Evolutionary conservation across 179 eudicot genomes (phyloP).

Genomic region (Spergularia azorica): DNA sequence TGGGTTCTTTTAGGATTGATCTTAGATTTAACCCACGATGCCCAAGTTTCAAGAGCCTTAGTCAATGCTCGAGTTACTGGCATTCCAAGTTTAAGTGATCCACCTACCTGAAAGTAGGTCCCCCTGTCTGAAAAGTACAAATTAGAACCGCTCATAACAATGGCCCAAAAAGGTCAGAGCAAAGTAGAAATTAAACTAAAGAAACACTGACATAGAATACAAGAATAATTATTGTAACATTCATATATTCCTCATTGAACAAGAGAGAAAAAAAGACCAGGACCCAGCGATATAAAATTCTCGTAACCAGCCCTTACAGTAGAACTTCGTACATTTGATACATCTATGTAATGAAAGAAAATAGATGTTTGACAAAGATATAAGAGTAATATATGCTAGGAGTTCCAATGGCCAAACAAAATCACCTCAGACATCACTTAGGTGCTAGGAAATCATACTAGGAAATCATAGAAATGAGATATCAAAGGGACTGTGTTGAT

Average conservation of each 20-base stretch:
- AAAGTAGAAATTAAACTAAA: neutral
- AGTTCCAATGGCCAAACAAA: too few relatives aligned
- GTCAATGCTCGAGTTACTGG: conserved; percentile 61
- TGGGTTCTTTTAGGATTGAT: conserved; percentile 73
- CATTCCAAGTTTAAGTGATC: conserved; percentile 80
- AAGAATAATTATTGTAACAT: neutral
- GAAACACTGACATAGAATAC: neutral
- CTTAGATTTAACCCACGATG: conserved; percentile 73
- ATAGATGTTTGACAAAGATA: too few relatives aligned
- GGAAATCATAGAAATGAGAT: too few relatives aligned
- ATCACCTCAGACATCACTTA: too few relatives aligned
- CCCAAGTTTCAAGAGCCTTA: conserved; percentile 75
- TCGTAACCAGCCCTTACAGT: too few relatives aligned
- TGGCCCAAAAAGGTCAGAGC: neutral
- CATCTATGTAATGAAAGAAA: too few relatives aligned
- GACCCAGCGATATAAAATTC: neutral
- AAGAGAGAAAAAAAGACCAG: neutral
- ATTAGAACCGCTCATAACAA: conserved; percentile 33
- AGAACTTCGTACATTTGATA: too few relatives aligned
- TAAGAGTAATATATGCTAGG: too few relatives aligned
- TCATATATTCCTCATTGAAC: neutral
- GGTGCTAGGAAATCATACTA: too few relatives aligned
- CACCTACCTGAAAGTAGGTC: conserved; percentile 76
- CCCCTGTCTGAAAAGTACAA: conserved; percentile 67
- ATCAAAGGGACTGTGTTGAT: too few relatives aligned